These are phyloP conservation scores for Mycena leptocephala DNA, from an alignment of 768 basidiomycete genomes.

Conservation along the genomic window DNA sequence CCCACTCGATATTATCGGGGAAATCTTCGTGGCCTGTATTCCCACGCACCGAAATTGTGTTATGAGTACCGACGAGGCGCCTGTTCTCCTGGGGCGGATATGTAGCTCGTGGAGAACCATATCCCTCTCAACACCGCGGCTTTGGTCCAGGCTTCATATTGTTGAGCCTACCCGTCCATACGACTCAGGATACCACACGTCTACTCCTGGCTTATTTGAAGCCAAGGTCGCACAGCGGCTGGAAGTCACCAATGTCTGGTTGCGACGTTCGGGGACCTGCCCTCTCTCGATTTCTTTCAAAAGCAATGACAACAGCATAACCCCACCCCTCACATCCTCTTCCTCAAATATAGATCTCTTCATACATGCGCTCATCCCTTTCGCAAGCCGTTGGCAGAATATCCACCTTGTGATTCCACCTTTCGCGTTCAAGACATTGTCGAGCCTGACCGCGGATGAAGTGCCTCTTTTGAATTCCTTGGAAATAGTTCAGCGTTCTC, in stretches of 20 bases:
- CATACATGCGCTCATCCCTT: not conserved
- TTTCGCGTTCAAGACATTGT: not conserved
- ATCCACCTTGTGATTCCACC: not conserved
- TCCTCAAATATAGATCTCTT: not conserved
- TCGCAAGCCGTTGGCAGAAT: not conserved
- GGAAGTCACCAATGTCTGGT: not conserved
- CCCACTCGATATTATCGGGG: constrained; percentile 10
- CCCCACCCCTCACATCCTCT: not conserved
- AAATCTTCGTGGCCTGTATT: constrained; percentile 29
- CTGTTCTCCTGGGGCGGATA: constrained; percentile 47
- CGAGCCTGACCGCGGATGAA: not conserved
- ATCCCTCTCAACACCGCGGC: constrained; percentile 40
- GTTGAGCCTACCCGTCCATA: not conserved
- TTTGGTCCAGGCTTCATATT: constrained; percentile 44
- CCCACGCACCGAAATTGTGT: constrained; percentile 26
- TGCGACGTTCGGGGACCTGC: not conserved
- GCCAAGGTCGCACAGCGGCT: constrained; percentile 6
- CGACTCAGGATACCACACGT: no score
- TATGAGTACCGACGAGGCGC: constrained; percentile 38
- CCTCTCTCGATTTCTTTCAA: not conserved
- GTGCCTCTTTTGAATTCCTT: not conserved
- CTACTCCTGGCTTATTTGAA: not conserved
- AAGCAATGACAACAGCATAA: not conserved
- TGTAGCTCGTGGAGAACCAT: constrained; percentile 48
- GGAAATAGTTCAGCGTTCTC: not conserved